Base-by-base conservation (phyloP, 495 filamentous ascomycete genomes). In the Tetracladium marchalianum region DNA sequence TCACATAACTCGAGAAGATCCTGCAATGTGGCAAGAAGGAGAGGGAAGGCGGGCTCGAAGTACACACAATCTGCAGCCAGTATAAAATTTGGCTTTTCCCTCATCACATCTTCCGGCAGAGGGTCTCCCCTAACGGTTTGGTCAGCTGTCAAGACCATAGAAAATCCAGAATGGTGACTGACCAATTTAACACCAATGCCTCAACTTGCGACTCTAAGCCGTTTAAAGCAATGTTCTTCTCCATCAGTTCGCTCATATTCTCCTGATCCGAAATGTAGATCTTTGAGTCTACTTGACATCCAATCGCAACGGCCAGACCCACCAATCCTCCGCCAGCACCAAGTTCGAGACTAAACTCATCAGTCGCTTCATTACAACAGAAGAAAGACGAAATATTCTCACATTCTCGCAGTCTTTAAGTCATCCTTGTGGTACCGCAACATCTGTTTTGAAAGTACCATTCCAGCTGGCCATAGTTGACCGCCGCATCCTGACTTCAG, bases 61-160 rank as follows among this genome's bases (percentile, higher is more conserved):
- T 97, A 98, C 41, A 94, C 88, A 67, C 92, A 97, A 62, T 98
- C 92, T 5, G 90, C 92, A 10, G 92, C 92, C 10, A 98, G 75
- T 46, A 98, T 78, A 35, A 90, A 69, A 50, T 92, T 80, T 11
- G 88, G 84, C 48, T 75, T 71, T 38, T 61, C 52, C 27, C 57
- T 60, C 34, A 62, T 41, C 17, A 72, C 71, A 46, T 64, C 68
- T 38, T 58, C 49, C 17, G 68, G 71, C 39, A 71, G 68, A 35
- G 76, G 67, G 44, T 78, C 66, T 46, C 75, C 73, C 77, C 77
- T 81, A 49, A 44, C 24, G 40, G 13, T 17, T 11, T 15, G 0
- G 37, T 53, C 37, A 56, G 45, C 31, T 35, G 7, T 3, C 22
- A 18, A 13, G 11, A 34, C 1, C 9, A 22, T 16, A 44, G 13